Conservation (phyloP, 768 basidiomycete genomes). For the Tricholoma saponaceum region DNA sequence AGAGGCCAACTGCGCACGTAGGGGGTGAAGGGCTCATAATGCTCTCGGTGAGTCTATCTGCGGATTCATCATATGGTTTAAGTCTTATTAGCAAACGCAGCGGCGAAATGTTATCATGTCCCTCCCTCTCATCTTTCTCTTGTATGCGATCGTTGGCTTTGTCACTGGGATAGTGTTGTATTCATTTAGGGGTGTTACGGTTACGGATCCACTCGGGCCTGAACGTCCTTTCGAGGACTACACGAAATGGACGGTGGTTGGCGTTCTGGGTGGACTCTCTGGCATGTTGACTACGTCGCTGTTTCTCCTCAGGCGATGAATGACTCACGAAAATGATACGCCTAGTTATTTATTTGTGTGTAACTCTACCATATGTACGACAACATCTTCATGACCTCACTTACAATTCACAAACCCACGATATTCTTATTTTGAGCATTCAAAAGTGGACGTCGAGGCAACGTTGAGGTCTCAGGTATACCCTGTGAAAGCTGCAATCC, state of each 20-base stretch:
- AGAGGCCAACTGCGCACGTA: conserved; percentile 42
- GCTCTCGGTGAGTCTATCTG: conserved; percentile 35
- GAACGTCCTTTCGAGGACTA: conserved; percentile 51
- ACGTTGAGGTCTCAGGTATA: too few relatives aligned
- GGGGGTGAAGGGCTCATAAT: conserved; percentile 56
- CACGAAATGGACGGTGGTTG: conserved; percentile 60
- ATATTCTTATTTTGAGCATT: too few relatives aligned
- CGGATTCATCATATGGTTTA: background rate
- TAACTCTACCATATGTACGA: background rate
- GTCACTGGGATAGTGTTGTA: conserved; percentile 62
- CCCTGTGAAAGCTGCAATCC: too few relatives aligned
- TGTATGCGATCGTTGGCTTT: conserved; percentile 69
- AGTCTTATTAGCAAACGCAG: conserved; percentile 25
- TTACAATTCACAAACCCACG: background rate
- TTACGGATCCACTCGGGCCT: conserved; percentile 31
- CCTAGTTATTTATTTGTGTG: background rate
- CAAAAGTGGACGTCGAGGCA: too few relatives aligned
- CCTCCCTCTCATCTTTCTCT: conserved; percentile 69
- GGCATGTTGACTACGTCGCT: conserved; percentile 57
- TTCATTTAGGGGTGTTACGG: conserved; percentile 50
- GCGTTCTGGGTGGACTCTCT: conserved; percentile 57
- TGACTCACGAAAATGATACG: background rate
- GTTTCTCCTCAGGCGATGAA: conserved; percentile 30
- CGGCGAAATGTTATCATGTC: conserved; percentile 62
- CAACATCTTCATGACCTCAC: background rate